Percentiles rank a stretch among this genome's conserved stretches.
Evolutionary conservation across 1,139 yeast genomes (phyloP).

Genomic region (Spathaspora sp.): DNA sequence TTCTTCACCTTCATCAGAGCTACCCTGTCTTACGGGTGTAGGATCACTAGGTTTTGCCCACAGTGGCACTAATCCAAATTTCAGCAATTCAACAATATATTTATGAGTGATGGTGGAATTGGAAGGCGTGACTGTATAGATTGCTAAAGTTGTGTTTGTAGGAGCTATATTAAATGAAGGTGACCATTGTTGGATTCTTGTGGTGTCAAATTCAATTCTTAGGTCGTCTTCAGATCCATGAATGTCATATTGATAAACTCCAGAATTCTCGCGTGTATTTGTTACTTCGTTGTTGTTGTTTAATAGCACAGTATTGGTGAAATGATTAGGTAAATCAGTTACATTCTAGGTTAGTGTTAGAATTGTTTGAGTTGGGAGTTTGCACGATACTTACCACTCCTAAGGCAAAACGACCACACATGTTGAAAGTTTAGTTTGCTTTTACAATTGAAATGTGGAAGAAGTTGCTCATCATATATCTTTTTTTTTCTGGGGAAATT

Average conservation of each 20-base stretch:
- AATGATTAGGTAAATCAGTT: slow-evolving; percentile 30
- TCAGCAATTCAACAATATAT: slow-evolving; percentile 38
- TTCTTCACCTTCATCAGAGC: slow-evolving; percentile 17
- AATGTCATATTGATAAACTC: slow-evolving; percentile 5
- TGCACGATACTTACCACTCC: slow-evolving; percentile 34
- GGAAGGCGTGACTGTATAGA: slow-evolving; percentile 19
- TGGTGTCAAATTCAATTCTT: slow-evolving; percentile 11
- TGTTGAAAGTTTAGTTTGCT: slow-evolving; percentile 9
- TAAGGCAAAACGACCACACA: slow-evolving; percentile 50
- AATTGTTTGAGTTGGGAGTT: not conserved
- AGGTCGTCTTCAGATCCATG: slow-evolving; percentile 6
- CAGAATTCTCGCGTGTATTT: not conserved
- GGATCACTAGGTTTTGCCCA: slow-evolving; percentile 43
- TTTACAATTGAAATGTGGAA: not conserved
- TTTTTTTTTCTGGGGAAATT: not conserved
- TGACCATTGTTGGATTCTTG: slow-evolving; percentile 15
- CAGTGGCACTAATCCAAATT: slow-evolving; percentile 41
- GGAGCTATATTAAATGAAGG: slow-evolving; percentile 44
- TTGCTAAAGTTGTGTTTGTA: slow-evolving; percentile 34
- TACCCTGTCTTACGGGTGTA: slow-evolving; percentile 22
- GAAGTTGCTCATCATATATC: not conserved
- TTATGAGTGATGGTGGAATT: slow-evolving; percentile 9
- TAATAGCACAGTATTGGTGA: slow-evolving; percentile 16
- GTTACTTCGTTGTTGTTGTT: slow-evolving; percentile 5
- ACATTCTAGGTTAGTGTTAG: slow-evolving; percentile 19